Base-by-base conservation (phyloP, 2,329 filamentous ascomycete genomes). In the Beauveria australis region DNA sequence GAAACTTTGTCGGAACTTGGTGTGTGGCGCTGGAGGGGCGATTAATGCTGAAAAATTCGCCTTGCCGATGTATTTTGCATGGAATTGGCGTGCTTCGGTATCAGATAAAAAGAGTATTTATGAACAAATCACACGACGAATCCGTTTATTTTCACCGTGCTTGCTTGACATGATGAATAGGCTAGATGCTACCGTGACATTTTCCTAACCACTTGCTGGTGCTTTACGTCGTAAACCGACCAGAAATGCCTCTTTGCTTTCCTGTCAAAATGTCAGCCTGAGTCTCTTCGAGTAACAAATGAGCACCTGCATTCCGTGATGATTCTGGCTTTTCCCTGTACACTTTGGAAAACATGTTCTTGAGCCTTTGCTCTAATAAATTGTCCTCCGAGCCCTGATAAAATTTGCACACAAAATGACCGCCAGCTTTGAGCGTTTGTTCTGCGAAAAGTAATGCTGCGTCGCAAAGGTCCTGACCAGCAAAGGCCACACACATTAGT, bases 391-490 rank as follows among this genome's bases (percentile, higher is more conserved):
- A 73, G 3, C 94, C 94, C 72, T 96, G 91, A 73, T 97, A 99
- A 74, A 96, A 99, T 74, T 99, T 99, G 82, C 93, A 97, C 49
- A 99, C 83, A 67, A 99, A 96, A 72, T 96, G 89, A 1, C 95
- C 94, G 22, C 91, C 91, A 3, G 83, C 75, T 67, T 84, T 87
- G 24, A 99, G 81, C 8, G 91, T 94, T 66, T 96, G 91, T 73
- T 86, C 90, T 55, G 89, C 87, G 75, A 99, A 99, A 16, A 81
- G 80, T 48, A 99, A 79, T 4, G 94, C 94, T 26, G 93, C 91
- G 64, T 82, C 78, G 74, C 94, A 99, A 46, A 99, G 85, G 72
- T 97, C 92, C 94, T 97, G 69, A 10, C 30, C 53, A 24, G 24
- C 24, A 18, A 54, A 22, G 22, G 24, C 19, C 33, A 51, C 5